A percentile compares a stretch with the other conserved stretches of the same genome.
phyloP scores from a whole-genome alignment of 768 basidiomycete genomes.

The Kwoniella bestiolae region DNA sequence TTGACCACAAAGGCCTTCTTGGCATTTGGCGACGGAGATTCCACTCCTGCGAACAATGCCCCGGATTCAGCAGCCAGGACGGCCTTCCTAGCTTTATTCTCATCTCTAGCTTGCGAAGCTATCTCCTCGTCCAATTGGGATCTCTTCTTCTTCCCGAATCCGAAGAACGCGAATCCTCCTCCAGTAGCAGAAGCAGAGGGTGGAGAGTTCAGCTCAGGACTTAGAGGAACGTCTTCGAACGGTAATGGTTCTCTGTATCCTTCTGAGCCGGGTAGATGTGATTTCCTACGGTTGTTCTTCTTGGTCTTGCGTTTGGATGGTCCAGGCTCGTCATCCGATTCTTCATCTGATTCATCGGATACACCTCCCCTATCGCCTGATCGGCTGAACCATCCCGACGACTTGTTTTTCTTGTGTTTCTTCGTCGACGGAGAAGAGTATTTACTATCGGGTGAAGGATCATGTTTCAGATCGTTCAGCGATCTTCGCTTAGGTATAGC shows the following conservation, averaged over 20 bases:
- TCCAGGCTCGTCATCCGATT: conserved; percentile 50
- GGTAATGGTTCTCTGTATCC: conserved; percentile 26
- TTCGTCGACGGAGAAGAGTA: conserved; percentile 25
- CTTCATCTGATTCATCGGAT: conserved; percentile 19
- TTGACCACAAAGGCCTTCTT: conserved; percentile 33
- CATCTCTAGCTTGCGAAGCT: conserved; percentile 38
- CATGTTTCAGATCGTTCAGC: conserved; percentile 41
- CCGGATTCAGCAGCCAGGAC: conserved; percentile 46
- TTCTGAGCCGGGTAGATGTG: conserved; percentile 5
- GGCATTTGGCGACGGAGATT: conserved; percentile 27
- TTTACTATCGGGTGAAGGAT: conserved; percentile 32
- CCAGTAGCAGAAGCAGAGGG: too few species aligned
- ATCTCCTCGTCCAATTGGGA: conserved; percentile 30
- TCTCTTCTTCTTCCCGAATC: conserved; percentile 10
- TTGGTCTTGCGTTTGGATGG: conserved; percentile 30
- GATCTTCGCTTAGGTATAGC: conserved; percentile 44
- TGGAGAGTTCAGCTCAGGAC: neutral
- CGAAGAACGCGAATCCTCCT: conserved; percentile 2
- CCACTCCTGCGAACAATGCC: conserved; percentile 47
- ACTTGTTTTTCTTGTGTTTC: conserved; percentile 27
- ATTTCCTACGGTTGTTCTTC: conserved; percentile 10
- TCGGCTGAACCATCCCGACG: conserved; percentile 7
- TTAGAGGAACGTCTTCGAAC: conserved; percentile 30
- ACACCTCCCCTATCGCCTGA: neutral
- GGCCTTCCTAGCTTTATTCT: conserved; percentile 50